Base-by-base conservation (phyloP, 306 rosid genomes). In the Malus fusca region DNA sequence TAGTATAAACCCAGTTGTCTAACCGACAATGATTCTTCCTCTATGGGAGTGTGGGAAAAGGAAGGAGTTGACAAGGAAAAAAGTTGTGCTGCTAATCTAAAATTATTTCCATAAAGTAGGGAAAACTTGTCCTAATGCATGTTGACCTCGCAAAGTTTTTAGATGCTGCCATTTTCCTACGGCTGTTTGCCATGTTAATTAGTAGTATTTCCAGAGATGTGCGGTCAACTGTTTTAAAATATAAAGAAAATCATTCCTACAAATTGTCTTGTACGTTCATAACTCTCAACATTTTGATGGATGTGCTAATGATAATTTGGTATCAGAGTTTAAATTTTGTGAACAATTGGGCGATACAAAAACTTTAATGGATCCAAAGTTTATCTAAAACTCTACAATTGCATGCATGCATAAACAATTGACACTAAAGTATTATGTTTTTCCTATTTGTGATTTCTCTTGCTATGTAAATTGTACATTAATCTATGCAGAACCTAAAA, bases 21-120 rank as follows among this genome's bases (percentile, higher is more conserved):
- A 82, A 63, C 77, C 53, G 30, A 80, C 77, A 75, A 78, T 51
- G 88, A 83, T 87, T 88, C 85, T 84, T 75, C 74, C 65, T 74
- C 55, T 48, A 63, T 75, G 81, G 80, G 66, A 80, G 73, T 80
- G 85, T 86, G 78, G 84, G 82, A 65, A 59, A 80, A 44, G 48
- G 68, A 81, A 81, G 84, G 83, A 81, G 97, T 94, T 88, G 97
- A 94, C 96, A 81, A 80, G 78, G 60, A 7, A 60, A 51, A 82
- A 85, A 81, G 81, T 55, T 68, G 31, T 60, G 68, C 68, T 74
- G 40, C 42, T 71, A 7, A 77, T 23, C 11, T 48, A 28, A 28
- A 18, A 71, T 69, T 83, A 80, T 83, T 82, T 90, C 89, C 88
- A 79, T 84, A 68, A 83, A 82, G 77, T 68, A 82, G 82, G 93